A percentile compares a stretch with the other conserved stretches of the same genome.
Conservation (phyloP, 2,329 filamentous ascomycete species). For the Metarhizium guizhouense region DNA sequence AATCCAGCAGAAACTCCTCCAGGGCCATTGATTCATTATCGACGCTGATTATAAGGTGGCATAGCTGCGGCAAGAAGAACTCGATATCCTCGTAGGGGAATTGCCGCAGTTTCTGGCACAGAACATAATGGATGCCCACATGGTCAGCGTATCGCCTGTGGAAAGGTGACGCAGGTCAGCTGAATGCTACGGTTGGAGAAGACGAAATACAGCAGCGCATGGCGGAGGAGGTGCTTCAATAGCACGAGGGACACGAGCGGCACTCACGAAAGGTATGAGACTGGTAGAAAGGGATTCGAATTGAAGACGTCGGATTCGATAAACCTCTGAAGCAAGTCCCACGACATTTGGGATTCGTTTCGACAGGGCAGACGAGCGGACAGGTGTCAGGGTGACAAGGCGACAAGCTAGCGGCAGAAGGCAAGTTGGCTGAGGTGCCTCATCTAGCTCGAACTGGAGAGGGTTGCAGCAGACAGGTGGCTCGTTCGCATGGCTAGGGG, state of each 20-base stretch:
- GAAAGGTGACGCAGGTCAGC: not conserved
- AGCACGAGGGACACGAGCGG: not conserved
- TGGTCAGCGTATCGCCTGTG: constrained; percentile 77
- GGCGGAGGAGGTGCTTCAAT: not conserved
- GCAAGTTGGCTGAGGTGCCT: constrained; percentile 9
- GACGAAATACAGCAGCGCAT: not conserved
- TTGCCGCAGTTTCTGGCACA: constrained; percentile 80
- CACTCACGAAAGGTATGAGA: constrained; percentile 79
- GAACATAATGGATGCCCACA: constrained; percentile 81
- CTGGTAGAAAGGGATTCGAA: constrained; percentile 78
- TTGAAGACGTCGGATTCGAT: constrained; percentile 93
- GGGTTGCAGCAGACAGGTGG: constrained; percentile 8
- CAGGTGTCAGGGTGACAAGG: not conserved
- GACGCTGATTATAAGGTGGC: constrained; percentile 78
- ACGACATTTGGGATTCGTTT: constrained; percentile 49
- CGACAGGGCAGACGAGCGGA: not conserved
- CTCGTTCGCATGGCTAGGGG: constrained; percentile 14
- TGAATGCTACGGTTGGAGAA: not conserved
- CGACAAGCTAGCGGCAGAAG: constrained; percentile 6
- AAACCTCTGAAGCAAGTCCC: constrained; percentile 84
- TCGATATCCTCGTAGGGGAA: constrained; percentile 89
- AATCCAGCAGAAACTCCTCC: constrained; percentile 77
- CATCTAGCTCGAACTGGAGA: constrained; percentile 13
- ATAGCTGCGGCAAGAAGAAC: constrained; percentile 84
- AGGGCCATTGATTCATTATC: constrained; percentile 88